Evolutionary conservation across 257 asterid genomes (phyloP), one percentile per base, ranked within the genome.

Genomic region (Echium plantagineum): DNA sequence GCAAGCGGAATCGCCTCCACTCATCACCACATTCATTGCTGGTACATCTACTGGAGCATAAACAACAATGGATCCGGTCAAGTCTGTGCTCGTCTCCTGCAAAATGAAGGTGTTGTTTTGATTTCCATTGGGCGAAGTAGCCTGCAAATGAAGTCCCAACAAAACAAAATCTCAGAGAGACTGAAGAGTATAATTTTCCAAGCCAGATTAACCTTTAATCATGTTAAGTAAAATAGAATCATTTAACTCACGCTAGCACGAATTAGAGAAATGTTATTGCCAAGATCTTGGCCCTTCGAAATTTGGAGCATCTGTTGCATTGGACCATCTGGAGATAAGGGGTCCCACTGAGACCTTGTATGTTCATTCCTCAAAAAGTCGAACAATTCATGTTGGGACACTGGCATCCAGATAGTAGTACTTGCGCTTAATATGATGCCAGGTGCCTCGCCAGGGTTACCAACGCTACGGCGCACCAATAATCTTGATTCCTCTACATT

Each of bases 361-460:
- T 83, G 78, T 76, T 82, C 94, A 42, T 75, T 71, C 73, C 79
- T 75, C 42, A 91, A 70, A 77, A 83, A 88, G 21, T 82, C 85
- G 28, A 88, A 70, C 48, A 91, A 72, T 7, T 69, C 78, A 2
- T 65, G 72, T 1, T 68, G 80, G 1, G 81, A 59, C 5, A 88
- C 79, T 0, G 98, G 96, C 82, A 91, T 62, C 94, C 93, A 80
- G 46, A 81, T 72, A 51, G 87, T 80, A 6, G 81, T 79, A 3
- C 86, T 63, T 24, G 98, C 96, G 54, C 98, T 82, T 83, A 91
- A 32, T 61, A 91, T 75, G 47, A 83, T 63, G 32, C 95, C 98
- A 3, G 78, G 75, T 21, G 96, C 93, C 75, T 84, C 96, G 32
- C 90, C 94, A 17, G 77, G 76, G 59, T 74, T 69, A 51, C 93